Evolutionary conservation across 257 asterid species (phyloP), one percentile per base, ranked within the genome.

Genomic region (Coffea eugenioides): DNA sequence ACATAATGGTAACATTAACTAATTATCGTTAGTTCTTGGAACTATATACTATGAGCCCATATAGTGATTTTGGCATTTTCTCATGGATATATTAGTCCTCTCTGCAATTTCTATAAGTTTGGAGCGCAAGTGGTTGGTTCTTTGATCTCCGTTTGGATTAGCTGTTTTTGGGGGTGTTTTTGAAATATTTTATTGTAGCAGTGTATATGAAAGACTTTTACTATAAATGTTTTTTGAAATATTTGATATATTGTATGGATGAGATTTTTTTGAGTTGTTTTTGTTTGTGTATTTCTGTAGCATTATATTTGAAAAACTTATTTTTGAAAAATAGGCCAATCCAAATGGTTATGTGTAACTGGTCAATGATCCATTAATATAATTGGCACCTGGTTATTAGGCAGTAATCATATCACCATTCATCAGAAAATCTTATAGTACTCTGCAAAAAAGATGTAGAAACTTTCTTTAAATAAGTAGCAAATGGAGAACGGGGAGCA

Each of bases 1-100:
- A 66, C 82, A 71, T 73, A 80, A 86, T 75, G 95, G 97, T 92
- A 86, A 75, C 69, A 18, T 31, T 36, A 74, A 52, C 27, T 52
- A 31, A 15, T 34, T 31, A 15, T 31, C 27, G 25, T 46, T 80
- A 54, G 67, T 16, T 76, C 39, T 34, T 1, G 2, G 15, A 8
- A n/a, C 31, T 43, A 76, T 16, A 48, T 46, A 0, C 41, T 39
- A 3, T 64, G 20, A n/a, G n/a, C 64, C 64, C 0, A 14, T 34
- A 16, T 6, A 9, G 15, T 48, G 20, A 34, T 59, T 43, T 61
- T 15, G 6, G 20, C 14, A 21, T 25, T 64, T 43, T 45, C 34
- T 49, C 72, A 25, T 43, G 36, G 61, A n/a, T 31, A 64, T 59
- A 25, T 18, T 25, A 8, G 11, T 65, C 69, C 12, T 25, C 57